Base-by-base conservation (phyloP, 345 rosid genomes). In the Syzygium jambos region DNA sequence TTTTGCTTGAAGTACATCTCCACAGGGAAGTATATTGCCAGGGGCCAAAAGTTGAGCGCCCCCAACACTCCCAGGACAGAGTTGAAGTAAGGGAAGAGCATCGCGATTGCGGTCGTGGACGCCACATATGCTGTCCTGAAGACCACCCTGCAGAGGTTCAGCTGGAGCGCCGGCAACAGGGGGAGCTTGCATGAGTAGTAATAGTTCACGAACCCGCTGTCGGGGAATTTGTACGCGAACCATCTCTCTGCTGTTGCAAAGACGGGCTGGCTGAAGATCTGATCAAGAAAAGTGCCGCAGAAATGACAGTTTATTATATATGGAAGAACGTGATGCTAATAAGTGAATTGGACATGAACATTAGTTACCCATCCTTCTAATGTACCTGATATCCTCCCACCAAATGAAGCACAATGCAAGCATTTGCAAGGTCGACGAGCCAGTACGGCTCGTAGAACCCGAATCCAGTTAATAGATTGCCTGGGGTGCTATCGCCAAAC, bases 11-110 rank as follows among this genome's bases (percentile, higher is more conserved):
- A 84, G 88, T 93, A 93, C 97, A 97, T 96, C 86, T 93, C 94
- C 89, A 95, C 93, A 0, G 99, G 99, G 78, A 95, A 95, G 91
- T 96, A 93, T 86, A 96, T 94, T 5, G 94, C 87, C 59, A 96
- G 89, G 4, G 98, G 98, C 98, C 97, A 96, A 68, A 96, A 97
- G 52, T 88, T 92, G 51, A 95, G n/a, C 19, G 94, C 98, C 52
- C 97, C 99, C 41, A 96, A 55, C 43, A 93, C 89, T 61, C 98
- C 99, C 11, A 97, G 56, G 38, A 96, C 94, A 87, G 95, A 94
- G 91, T 97, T 96, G 94, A 97, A 97, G 92, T 94, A 96, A 8
- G 98, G 98, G 90, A 97, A 97, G 61, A 93, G 7, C 78, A 95
- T 87, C 11, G 95, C 92, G 15, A 95, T 87, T 4, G 57, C 88